Conservation (phyloP, 768 basidiomycete species). For the Lactarius trivialis region DNA sequence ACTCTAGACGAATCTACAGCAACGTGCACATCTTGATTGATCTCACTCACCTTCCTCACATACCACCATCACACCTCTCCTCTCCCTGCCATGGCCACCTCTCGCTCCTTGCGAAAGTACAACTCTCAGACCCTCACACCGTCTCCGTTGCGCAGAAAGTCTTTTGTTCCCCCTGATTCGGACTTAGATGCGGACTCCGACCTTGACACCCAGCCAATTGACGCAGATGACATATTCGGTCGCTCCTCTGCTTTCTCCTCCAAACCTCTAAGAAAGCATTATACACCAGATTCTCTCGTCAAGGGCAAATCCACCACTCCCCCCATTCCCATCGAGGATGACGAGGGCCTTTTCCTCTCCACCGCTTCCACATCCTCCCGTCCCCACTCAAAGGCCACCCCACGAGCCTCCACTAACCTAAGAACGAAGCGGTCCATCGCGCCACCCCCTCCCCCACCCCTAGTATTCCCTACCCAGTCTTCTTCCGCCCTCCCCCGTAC, state of each 20-base stretch:
- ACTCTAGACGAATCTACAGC: neutral
- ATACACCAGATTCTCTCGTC: neutral
- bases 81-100: slow-evolving; percentile 7
- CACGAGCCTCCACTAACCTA: slow-evolving; percentile 1
- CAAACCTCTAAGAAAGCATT: slow-evolving; percentile 1
- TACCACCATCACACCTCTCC: neutral
- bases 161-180: slow-evolving; percentile 12
- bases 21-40: neutral
- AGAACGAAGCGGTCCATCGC: slow-evolving; percentile 5
- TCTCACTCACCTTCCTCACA: neutral
- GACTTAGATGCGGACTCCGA: slow-evolving; percentile 16
- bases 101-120: slow-evolving; percentile 7
- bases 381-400: slow-evolving; percentile 3
- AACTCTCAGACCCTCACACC: slow-evolving; percentile 19
- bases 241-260: slow-evolving; percentile 9
- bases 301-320: slow-evolving; percentile 1
- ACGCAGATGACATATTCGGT: slow-evolving; percentile 18
- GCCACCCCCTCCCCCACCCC: slow-evolving; percentile 8
- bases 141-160: slow-evolving; percentile 22
- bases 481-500: neutral
- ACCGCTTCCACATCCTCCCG: slow-evolving; percentile 1
- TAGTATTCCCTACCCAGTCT: neutral
- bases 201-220: slow-evolving; percentile 5
- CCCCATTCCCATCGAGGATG: slow-evolving; percentile 15
- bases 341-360: slow-evolving; percentile 22